These are phyloP conservation scores for Helotiales sp. DNA, from an alignment of 2,329 filamentous ascomycete species.

Conservation along the genomic window DNA sequence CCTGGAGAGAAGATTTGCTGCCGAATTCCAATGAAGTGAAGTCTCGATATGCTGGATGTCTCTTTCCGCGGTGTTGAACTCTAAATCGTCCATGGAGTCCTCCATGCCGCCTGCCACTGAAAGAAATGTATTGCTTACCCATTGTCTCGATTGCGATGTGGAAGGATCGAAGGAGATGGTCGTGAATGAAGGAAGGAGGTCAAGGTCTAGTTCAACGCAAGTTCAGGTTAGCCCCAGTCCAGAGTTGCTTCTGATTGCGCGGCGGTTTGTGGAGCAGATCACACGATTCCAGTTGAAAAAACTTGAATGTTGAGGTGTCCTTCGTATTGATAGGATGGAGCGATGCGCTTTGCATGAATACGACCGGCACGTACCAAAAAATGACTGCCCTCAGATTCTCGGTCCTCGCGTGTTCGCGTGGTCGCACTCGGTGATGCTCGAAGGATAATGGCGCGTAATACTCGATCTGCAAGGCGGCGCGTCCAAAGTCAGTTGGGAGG, in stretches of 20 bases:
- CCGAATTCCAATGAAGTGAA: conserved; percentile 6
- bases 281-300: background rate
- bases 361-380: conserved; percentile 29
- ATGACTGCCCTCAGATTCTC: conserved; percentile 15
- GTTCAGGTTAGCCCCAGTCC: conserved; percentile 25
- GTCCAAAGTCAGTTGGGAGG: conserved; percentile 21
- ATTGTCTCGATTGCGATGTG: conserved; percentile 32
- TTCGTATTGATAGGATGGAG: conserved; percentile 22
- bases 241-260: conserved; percentile 10
- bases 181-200: conserved; percentile 24
- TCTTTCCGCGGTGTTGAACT: background rate
- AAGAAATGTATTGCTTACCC: conserved; percentile 36
- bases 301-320: conserved; percentile 1
- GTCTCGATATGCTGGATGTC: conserved; percentile 8
- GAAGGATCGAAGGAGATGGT: conserved; percentile 35
- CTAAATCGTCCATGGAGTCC: background rate
- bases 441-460: conserved; percentile 6
- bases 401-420: conserved; percentile 9
- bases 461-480: conserved; percentile 23
- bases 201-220: conserved; percentile 16
- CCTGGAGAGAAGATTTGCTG: conserved; percentile 8
- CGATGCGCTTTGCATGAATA: conserved; percentile 27
- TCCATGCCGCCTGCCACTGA: conserved; percentile 15
- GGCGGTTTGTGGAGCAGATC: conserved; percentile 2
- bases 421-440: conserved; percentile 18